Evolutionary conservation across 495 filamentous ascomycete species (phyloP).

Genomic region (Penicillium manginii): DNA sequence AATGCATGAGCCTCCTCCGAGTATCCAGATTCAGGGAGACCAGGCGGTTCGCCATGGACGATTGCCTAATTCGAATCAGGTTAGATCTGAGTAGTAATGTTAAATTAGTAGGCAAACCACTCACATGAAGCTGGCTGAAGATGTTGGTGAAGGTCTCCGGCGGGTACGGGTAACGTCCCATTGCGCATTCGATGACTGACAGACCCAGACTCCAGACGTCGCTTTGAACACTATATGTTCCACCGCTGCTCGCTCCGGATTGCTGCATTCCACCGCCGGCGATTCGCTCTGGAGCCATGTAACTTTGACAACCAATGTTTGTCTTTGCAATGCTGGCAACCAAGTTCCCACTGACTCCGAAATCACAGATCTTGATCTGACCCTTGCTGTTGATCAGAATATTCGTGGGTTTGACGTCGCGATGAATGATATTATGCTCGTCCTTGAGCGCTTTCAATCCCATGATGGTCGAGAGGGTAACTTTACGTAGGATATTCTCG

Average conservation of each 20-base stretch:
- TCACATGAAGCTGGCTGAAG: conserved; percentile 94
- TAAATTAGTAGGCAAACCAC: conserved; percentile 37
- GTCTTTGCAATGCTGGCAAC: conserved; percentile 98
- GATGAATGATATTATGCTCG: conserved; percentile 98
- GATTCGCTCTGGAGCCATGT: conserved; percentile 98
- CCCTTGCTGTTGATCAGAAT: conserved; percentile 89
- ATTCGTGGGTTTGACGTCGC: conserved; percentile 98
- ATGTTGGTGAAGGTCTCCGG: conserved; percentile 99
- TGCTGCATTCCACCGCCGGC: conserved; percentile 81
- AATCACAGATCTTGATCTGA: conserved; percentile 98
- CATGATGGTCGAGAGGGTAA: conserved; percentile 87
- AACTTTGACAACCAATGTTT: conserved; percentile 98
- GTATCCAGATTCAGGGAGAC: conserved; percentile 75
- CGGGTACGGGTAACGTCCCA: conserved; percentile 95
- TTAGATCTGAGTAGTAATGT: conserved; percentile 8
- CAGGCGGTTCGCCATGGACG: conserved; percentile 91
- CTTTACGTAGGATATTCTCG: conserved; percentile 86
- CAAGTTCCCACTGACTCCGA: conserved; percentile 94
- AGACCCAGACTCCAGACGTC: conserved; percentile 97
- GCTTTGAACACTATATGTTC: conserved; percentile 96
- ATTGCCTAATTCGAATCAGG: conserved; percentile 71
- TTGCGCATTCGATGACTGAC: conserved; percentile 94
- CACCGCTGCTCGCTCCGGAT: conserved; percentile 68
- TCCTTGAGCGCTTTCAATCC: conserved; percentile 94
- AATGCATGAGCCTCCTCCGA: conserved; percentile 84